A percentile compares a stretch with the other conserved stretches of the same genome.
These are phyloP conservation scores for Paraurostyla sp. DNA, from an alignment of 73 alveolate species.

Conservation along the genomic window DNA sequence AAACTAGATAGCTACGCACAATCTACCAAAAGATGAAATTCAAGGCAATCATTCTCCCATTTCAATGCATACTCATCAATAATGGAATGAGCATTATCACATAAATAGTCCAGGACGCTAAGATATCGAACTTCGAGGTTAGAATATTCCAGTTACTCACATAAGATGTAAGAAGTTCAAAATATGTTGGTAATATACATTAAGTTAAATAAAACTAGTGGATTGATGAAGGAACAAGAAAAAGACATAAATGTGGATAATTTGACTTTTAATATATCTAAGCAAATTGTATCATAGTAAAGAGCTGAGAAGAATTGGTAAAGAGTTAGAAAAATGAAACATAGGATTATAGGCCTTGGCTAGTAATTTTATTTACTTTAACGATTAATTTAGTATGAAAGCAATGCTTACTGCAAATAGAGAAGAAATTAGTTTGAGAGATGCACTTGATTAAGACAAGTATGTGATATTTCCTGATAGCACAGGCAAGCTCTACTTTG, in stretches of 20 bases:
- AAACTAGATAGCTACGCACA: too few relatives aligned
- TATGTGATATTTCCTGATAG: conserved; percentile 8
- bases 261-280: not conserved
- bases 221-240: not conserved
- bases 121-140: too few relatives aligned
- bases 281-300: not conserved
- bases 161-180: too few relatives aligned
- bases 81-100: too few relatives aligned
- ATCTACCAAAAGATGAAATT: too few relatives aligned
- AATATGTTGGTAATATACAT: too few relatives aligned
- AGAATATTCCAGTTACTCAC: too few relatives aligned
- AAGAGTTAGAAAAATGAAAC: not conserved
- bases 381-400: not conserved
- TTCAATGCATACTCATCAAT: too few relatives aligned
- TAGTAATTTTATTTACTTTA: not conserved
- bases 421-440: not conserved
- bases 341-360: not conserved
- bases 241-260: not conserved
- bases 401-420: not conserved
- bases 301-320: not conserved
- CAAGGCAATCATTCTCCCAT: too few relatives aligned
- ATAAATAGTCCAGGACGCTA: too few relatives aligned
- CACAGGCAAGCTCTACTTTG: not conserved
- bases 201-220: too few relatives aligned
- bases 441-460: not conserved